Conservation (phyloP, 1,284 basidiomycete species). For the Pyrrhoderma lamaoense region DNA sequence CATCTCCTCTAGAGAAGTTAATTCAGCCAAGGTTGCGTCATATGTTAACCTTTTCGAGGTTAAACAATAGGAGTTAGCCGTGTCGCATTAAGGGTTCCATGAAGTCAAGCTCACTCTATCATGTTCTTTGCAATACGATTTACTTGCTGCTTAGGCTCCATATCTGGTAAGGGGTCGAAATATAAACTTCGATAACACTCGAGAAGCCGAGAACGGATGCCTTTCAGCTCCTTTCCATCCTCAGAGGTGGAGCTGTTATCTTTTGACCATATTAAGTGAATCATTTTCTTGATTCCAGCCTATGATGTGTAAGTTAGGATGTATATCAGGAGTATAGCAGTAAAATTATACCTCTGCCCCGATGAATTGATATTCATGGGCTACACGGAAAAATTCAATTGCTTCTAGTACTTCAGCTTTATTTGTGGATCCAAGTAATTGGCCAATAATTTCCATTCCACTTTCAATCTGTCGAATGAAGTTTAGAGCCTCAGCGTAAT, state of each 20-base stretch:
- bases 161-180: conserved; percentile 71
- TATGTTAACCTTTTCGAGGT: conserved; percentile 64
- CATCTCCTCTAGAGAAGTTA: conserved; percentile 95
- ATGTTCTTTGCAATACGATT: conserved; percentile 97
- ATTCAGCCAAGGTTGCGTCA: conserved; percentile 86
- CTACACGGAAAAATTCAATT: conserved; percentile 91
- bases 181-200: conserved; percentile 89
- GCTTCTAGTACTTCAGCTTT: conserved; percentile 93
- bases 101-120: conserved; percentile 68
- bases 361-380: conserved; percentile 78
- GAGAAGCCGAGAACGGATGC: conserved; percentile 79
- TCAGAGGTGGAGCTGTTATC: conserved; percentile 84
- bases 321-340: not conserved
- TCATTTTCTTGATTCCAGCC: conserved; percentile 89
- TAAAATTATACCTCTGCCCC: conserved; percentile 54
- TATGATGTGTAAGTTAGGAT: conserved; percentile 26
- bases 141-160: conserved; percentile 79
- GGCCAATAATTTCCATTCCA: conserved; percentile 68
- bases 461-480: conserved; percentile 83
- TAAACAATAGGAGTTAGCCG: conserved; percentile 5
- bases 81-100: too few species aligned
- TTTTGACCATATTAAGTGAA: conserved; percentile 97
- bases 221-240: conserved; percentile 84
- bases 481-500: conserved; percentile 79
- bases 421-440: conserved; percentile 84